These are phyloP conservation scores for Narthecium ossifragum DNA, from an alignment of 106 monocot genomes.

Conservation along the genomic window DNA sequence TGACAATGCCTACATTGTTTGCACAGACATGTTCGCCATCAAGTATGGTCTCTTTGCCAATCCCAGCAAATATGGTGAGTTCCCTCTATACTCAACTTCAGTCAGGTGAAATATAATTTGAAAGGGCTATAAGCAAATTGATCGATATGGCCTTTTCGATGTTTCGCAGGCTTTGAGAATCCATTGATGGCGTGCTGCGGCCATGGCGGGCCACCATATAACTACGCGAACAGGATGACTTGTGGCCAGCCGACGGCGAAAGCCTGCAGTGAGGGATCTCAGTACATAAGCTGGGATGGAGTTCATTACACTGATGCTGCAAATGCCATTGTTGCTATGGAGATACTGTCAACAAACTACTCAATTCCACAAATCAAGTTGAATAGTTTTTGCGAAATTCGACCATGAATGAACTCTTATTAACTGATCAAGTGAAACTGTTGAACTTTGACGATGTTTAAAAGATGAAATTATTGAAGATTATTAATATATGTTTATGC, in stretches of 20 bases:
- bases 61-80: conserved; percentile 40
- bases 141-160: not conserved
- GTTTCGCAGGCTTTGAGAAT: conserved; percentile 25
- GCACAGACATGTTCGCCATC: conserved; percentile 35
- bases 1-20: conserved; percentile 27
- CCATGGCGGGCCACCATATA: conserved; percentile 44
- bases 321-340: conserved; percentile 23
- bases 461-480: no score
- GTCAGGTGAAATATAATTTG: no score
- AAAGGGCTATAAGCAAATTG: not conserved
- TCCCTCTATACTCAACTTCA: not conserved
- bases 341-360: conserved; percentile 28
- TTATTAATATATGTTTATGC: no score
- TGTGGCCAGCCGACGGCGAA: conserved; percentile 44
- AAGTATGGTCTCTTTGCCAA: conserved; percentile 44
- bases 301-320: conserved; percentile 44
- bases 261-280: conserved; percentile 24
- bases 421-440: no score
- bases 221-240: conserved; percentile 30
- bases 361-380: conserved; percentile 30
- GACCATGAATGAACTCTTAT: no score
- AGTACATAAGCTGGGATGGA: conserved; percentile 46
- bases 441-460: no score
- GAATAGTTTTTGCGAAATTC: conserved; percentile 19
- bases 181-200: conserved; percentile 61